Conservation (phyloP, 345 rosid genomes). For the Mallotus nudiflorus region DNA sequence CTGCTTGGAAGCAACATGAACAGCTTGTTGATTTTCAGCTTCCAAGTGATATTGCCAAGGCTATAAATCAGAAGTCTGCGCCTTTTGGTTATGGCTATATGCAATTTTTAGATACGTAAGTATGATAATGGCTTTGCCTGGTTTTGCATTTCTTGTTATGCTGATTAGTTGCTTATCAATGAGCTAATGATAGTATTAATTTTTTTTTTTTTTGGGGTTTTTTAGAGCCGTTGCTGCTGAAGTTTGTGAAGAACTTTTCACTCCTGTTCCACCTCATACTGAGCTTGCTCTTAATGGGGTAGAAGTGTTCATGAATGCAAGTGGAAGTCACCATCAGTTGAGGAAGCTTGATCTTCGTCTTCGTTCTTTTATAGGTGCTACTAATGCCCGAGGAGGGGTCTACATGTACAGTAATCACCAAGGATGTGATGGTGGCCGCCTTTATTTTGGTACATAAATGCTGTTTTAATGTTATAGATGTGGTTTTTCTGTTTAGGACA, state of each 20-base stretch:
- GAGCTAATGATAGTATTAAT: neutral
- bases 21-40: constrained; percentile 80
- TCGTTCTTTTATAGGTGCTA: constrained; percentile 81
- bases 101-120: constrained; percentile 88
- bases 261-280: constrained; percentile 85
- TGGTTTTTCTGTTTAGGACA: neutral
- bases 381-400: constrained; percentile 89
- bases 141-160: neutral
- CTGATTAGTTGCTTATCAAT: neutral
- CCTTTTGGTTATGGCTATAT: constrained; percentile 94
- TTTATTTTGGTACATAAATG: constrained; percentile 66
- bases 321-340: constrained; percentile 98
- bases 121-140: neutral
- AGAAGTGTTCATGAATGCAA: constrained; percentile 97
- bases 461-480: neutral
- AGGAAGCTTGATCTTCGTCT: constrained; percentile 90
- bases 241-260: constrained; percentile 92
- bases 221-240: constrained; percentile 93
- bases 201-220: neutral
- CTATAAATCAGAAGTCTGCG: constrained; percentile 67
- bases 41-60: constrained; percentile 66
- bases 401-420: constrained; percentile 98
- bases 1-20: constrained; percentile 82
- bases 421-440: constrained; percentile 96
- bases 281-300: constrained; percentile 97